Evolutionary conservation across 371 early-diverging fungal genomes (phyloP).

Genomic region (Syncephalastrum contaminatum): DNA sequence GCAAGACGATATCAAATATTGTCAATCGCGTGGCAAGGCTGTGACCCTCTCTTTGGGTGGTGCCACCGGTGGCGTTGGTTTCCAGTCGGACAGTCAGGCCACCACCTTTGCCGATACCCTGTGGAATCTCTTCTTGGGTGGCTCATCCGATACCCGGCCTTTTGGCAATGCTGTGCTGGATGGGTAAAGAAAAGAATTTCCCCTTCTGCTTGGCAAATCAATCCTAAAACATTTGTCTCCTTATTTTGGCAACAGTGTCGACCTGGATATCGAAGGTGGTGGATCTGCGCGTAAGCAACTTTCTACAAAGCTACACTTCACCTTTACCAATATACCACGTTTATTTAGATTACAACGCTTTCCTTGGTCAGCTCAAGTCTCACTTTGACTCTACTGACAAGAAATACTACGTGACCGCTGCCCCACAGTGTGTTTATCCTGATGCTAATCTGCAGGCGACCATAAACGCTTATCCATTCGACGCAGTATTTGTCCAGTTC

Average conservation of each 20-base stretch:
- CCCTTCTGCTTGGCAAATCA: background rate
- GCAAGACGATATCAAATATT: conserved; percentile 51
- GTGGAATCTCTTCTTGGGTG: conserved; percentile 62
- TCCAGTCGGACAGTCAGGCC: conserved; percentile 41
- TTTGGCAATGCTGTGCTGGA: conserved; percentile 60
- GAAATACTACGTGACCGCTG: conserved; percentile 70
- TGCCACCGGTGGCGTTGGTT: conserved; percentile 53
- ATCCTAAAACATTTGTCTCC: background rate
- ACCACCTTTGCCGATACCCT: conserved; percentile 50
- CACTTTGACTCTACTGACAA: conserved; percentile 31
- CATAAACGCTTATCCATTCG: conserved; percentile 57
- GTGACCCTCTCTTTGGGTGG: conserved; percentile 61
- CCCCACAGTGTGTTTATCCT: conserved; percentile 77
- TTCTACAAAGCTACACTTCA: background rate
- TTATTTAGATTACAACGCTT: conserved; percentile 52
- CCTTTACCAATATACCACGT: background rate
- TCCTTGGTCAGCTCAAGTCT: conserved; percentile 47
- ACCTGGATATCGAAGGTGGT: conserved; percentile 64
- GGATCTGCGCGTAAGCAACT: conserved; percentile 40
- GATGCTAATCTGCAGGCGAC: conserved; percentile 57
- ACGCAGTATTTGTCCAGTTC: conserved; percentile 73
- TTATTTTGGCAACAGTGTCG: conserved; percentile 40
- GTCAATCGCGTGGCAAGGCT: conserved; percentile 55
- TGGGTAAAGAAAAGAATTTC: conserved; percentile 32
- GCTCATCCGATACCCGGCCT: conserved; percentile 49